Percentiles rank a stretch among this genome's conserved stretches.
phyloP scores from a whole-genome alignment of 306 rosid genomes.

The Prunus padus region DNA sequence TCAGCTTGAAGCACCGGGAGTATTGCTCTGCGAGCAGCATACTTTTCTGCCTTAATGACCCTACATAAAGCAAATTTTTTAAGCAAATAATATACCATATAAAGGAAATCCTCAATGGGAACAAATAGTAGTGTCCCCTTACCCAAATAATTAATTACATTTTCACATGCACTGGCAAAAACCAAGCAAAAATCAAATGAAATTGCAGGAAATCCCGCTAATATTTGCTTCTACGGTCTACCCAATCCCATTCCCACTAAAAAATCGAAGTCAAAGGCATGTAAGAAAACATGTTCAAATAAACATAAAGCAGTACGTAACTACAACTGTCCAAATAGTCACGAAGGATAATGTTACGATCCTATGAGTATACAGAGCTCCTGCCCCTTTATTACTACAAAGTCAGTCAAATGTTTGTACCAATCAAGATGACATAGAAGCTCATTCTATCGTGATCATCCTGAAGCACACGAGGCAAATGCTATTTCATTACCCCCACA shows the following conservation, averaged over 20 bases:
- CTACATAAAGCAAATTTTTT: conserved; percentile 38
- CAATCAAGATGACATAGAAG: not conserved
- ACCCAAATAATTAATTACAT: not conserved
- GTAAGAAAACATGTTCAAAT: not conserved
- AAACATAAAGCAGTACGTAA: not conserved
- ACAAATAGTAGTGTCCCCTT: not conserved
- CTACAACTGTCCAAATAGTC: not conserved
- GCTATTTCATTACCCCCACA: not conserved
- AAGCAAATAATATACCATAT: conserved; percentile 1
- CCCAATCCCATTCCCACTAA: not conserved
- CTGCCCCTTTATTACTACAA: not conserved
- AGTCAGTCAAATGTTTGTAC: not conserved
- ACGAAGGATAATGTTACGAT: not conserved
- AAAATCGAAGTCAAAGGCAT: not conserved
- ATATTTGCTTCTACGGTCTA: not conserved
- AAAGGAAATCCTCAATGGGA: conserved; percentile 5
- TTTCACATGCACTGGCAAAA: not conserved
- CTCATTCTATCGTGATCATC: not conserved
- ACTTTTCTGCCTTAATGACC: conserved; percentile 90
- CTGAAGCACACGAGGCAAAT: no score
- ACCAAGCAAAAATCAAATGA: not conserved
- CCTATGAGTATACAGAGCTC: not conserved
- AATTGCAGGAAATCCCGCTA: not conserved
- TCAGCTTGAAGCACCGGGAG: conserved; percentile 95
- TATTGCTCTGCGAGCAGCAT: conserved; percentile 86